These are phyloP conservation scores for Sutorius australiensis DNA, from an alignment of 768 basidiomycete species.

Conservation along the genomic window DNA sequence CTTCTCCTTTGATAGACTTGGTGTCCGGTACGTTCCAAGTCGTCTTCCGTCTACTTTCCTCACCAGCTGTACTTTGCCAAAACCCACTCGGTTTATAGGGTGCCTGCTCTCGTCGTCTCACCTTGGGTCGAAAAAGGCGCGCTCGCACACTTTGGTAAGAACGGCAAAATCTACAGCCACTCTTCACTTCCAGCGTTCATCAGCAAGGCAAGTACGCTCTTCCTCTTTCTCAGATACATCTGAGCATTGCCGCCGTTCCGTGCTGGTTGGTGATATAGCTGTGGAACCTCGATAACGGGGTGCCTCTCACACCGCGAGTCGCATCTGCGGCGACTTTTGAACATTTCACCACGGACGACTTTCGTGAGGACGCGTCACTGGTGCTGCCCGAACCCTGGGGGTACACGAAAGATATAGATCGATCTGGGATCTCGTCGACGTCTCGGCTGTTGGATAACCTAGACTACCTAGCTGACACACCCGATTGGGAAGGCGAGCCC, in stretches of 20 bases:
- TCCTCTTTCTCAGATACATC: background rate
- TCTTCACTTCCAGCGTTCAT: slow-evolving; percentile 22
- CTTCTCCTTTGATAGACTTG: slow-evolving; percentile 23
- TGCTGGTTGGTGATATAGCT: slow-evolving; percentile 1
- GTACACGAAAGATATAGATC: background rate
- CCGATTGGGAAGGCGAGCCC: background rate
- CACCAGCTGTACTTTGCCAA: background rate
- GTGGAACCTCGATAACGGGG: slow-evolving; percentile 25
- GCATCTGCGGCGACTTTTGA: slow-evolving; percentile 22
- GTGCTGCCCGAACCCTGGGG: slow-evolving; percentile 21
- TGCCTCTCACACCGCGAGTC: slow-evolving; percentile 20
- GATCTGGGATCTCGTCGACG: background rate
- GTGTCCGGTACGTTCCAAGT: slow-evolving; percentile 16
- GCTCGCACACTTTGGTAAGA: slow-evolving; percentile 7
- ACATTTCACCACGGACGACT: slow-evolving; percentile 21
- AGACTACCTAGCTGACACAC: background rate
- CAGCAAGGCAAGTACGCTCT: slow-evolving; percentile 11
- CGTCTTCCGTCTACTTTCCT: background rate
- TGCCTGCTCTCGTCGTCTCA: slow-evolving; percentile 21
- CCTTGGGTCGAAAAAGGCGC: slow-evolving; percentile 24
- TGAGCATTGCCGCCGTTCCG: too few species aligned
- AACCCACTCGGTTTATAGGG: background rate
- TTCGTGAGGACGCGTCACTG: slow-evolving; percentile 14
- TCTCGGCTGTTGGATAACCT: background rate
- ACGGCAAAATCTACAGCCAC: slow-evolving; percentile 19